These are phyloP conservation scores for Claviceps sp. DNA, from an alignment of 2,329 filamentous ascomycete species.

Conservation along the genomic window DNA sequence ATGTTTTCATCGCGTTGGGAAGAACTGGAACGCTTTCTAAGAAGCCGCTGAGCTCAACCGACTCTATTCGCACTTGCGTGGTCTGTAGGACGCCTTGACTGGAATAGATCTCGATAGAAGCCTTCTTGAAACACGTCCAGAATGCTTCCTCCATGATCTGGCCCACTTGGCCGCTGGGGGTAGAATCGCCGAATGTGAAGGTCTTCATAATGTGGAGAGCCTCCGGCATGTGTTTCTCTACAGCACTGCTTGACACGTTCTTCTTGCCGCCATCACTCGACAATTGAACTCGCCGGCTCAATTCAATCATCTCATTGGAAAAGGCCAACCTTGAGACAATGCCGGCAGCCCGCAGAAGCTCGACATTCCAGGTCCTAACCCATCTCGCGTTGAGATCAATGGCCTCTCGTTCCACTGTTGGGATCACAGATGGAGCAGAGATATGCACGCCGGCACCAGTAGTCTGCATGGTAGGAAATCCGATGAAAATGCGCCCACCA, in stretches of 20 bases:
- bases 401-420: conserved; percentile 90
- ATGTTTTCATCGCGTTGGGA: conserved; percentile 58
- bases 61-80: conserved; percentile 62
- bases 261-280: conserved; percentile 32
- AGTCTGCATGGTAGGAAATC: conserved; percentile 93
- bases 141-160: conserved; percentile 89
- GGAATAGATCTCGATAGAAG: conserved; percentile 77
- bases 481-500: conserved; percentile 84
- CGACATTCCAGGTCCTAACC: conserved; percentile 89
- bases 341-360: conserved; percentile 81
- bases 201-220: conserved; percentile 75
- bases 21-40: conserved; percentile 81
- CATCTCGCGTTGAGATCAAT: conserved; percentile 94
- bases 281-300: conserved; percentile 47
- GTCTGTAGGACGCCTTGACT: conserved; percentile 79
- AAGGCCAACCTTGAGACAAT: conserved; percentile 85
- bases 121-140: conserved; percentile 78
- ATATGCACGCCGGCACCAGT: conserved; percentile 90
- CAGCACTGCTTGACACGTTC: conserved; percentile 43
- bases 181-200: conserved; percentile 81
- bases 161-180: conserved; percentile 71
- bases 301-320: conserved; percentile 68
- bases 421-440: conserved; percentile 90
- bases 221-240: conserved; percentile 58
- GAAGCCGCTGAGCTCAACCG: conserved; percentile 55